Evolutionary conservation across 1,139 yeast genomes (phyloP), one percentile per base, ranked within the genome.

Genomic region (Lodderomyces orthopsilosis): DNA sequence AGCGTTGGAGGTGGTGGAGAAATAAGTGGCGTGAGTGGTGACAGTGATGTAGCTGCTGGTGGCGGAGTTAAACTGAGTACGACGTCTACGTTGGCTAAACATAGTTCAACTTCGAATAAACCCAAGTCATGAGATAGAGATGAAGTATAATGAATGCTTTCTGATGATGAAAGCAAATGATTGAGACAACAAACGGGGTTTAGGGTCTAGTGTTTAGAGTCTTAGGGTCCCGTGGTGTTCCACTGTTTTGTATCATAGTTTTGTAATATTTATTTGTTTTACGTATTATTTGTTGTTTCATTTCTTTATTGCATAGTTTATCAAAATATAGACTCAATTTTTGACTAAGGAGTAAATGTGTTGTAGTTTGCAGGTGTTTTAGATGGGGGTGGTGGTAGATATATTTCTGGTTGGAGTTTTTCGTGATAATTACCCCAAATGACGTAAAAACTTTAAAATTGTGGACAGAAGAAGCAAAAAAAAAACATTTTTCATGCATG

Each of bases 351-450:
- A 5, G 32, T 27, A 13, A 4, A 10, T 27, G 14, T 13, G 32
- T n/a, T 27, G 32, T 27, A 5, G 32, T n/a, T 24, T 24, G n/a
- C 12, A 8, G 27, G 12, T 24, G n/a, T 24, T 24, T 7, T 24
- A 5, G 14, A 21, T 21, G 14, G 32, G 14, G 32, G 14, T 6
- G 32, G 4, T 9, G 15, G 32, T 8, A 13, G 17, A n/a, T n/a
- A 15, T 27, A 6, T 21, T 21, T 21, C 23, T n/a, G n/a, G n/a
- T n/a, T n/a, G n/a, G 27, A 5, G 13, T n/a, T 4, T n/a, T 13
- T 27, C 15, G 34, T 13, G 15, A 30, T 30, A 7, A 30, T 30
- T 30, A 30, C 34, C 34, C 34, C 34, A 30, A 15, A 30, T 30
- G 34, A 30, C 34, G 34, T 30, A 30, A 30, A 15, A 5, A 8